Percentiles rank a stretch among this genome's conserved stretches.
Conservation (phyloP, 2,329 filamentous ascomycete genomes). For the Fusarium fujikuroi region DNA sequence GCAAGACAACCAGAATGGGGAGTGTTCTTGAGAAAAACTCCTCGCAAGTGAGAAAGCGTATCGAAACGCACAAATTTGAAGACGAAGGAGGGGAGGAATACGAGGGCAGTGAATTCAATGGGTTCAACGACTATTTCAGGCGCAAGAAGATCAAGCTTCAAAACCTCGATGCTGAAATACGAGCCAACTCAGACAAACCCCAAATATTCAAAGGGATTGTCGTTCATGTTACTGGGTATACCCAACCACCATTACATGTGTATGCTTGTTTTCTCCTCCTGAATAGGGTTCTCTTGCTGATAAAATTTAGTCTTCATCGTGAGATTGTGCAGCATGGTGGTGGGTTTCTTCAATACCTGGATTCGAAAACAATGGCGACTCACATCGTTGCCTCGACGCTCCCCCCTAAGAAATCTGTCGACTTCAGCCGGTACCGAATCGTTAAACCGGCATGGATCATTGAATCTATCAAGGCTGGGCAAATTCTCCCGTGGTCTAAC, state of each 20-base stretch:
- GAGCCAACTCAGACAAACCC: conserved; percentile 76
- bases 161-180: conserved; percentile 87
- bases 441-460: conserved; percentile 96
- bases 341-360: conserved; percentile 92
- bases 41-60: conserved; percentile 69
- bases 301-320: conserved; percentile 70
- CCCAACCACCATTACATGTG: conserved; percentile 90
- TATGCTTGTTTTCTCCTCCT: conserved; percentile 44
- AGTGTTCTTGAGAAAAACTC: conserved; percentile 72
- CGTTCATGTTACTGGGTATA: conserved; percentile 94
- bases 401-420: conserved; percentile 91
- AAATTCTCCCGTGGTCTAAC: conserved; percentile 83
- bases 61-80: conserved; percentile 76
- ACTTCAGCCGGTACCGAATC: conserved; percentile 88
- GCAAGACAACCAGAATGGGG: conserved; percentile 59
- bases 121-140: conserved; percentile 90
- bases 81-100: conserved; percentile 93
- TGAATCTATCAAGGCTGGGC: conserved; percentile 85
- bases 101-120: conserved; percentile 84
- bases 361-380: conserved; percentile 93
- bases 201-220: conserved; percentile 92
- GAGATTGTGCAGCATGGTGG: conserved; percentile 94
- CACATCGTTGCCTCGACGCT: conserved; percentile 93
- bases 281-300: conserved; percentile 22
- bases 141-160: conserved; percentile 98